Evolutionary conservation across 2,329 filamentous ascomycete genomes (phyloP), one percentile per base, ranked within the genome.

Genomic region (Aquanectria penicillioides): DNA sequence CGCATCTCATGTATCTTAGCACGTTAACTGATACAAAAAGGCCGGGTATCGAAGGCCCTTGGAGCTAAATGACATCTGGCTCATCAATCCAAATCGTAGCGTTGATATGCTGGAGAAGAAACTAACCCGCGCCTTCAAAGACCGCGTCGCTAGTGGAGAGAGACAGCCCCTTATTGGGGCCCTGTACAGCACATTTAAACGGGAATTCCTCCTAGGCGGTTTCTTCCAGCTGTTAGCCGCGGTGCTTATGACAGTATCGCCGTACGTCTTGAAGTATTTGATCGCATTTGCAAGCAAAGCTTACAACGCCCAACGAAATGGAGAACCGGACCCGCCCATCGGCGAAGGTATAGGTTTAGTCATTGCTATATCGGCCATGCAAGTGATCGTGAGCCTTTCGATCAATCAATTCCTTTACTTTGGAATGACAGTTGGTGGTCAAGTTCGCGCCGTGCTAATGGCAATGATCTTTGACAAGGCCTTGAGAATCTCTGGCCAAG

Each of bases 391-490:
- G 17, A 36, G 50, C 13, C 10, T 53, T 9, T 29, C 40, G 5
- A 53, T 53, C 5, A 44, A 43, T n/a, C 40, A 53, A n/a, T 53
- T 46, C 13, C 36, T 53, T 12, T 53, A 53, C 50, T 44, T 28
- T 25, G 50, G 50, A 5, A 40, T 29, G 1, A 25, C 22, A 1
- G 18, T 53, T 11, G 50, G 50, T n/a, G 40, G 50, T 11, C 15
- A 53, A 18, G 29, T 31, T 8, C 28, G 50, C 11, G 38, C 29
- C 1, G 50, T 53, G 3, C 6, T 53, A 8, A 43, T 53, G 37
- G 40, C 38, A 7, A 53, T 53, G 50, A 53, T 53, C 12, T 53
- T 44, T 29, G 38, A 53, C 17, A 53, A 53, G 29, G 38, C 50
- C n/a, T 13, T 46, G 15, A 29, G 20, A 23, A 46, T 53, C 15